Conservation (phyloP, 805 yeast genomes). For the Sugiyamaella smithiae region DNA sequence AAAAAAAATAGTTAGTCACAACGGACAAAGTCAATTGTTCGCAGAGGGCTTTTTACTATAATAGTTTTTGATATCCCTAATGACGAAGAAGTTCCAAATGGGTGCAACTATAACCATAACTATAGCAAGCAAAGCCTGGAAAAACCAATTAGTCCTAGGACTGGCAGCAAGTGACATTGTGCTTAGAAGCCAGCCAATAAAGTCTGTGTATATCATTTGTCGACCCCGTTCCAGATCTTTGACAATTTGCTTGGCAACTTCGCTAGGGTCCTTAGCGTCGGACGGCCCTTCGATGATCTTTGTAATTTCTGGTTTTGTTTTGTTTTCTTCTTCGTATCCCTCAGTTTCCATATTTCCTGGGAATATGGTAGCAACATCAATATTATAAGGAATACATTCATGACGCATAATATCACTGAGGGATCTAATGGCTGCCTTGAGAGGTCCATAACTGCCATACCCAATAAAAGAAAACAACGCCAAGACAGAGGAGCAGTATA, state of each 20-base stretch:
- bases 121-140: constrained; percentile 50
- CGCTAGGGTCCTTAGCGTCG: constrained; percentile 59
- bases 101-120: constrained; percentile 58
- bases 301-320: constrained; percentile 83
- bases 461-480: constrained; percentile 90
- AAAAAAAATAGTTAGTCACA: too few relatives aligned
- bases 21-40: too few relatives aligned
- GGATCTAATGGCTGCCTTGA: constrained; percentile 77
- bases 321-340: constrained; percentile 78
- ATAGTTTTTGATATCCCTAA: constrained; percentile 50
- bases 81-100: constrained; percentile 49
- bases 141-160: constrained; percentile 58
- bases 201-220: constrained; percentile 75
- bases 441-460: constrained; percentile 85
- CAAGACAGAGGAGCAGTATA: constrained; percentile 69
- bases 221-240: constrained; percentile 59
- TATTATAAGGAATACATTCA: constrained; percentile 66
- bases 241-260: constrained; percentile 62
- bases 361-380: constrained; percentile 67
- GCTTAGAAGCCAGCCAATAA: constrained; percentile 77
- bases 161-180: constrained; percentile 63
- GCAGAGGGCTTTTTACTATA: constrained; percentile 24
- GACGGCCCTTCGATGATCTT: constrained; percentile 82
- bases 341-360: constrained; percentile 92
- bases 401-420: constrained; percentile 77